A percentile compares a stretch with the other conserved stretches of the same genome.
These are phyloP conservation scores for Metarhizium guizhouense DNA, from an alignment of 2,329 filamentous ascomycete species.

Conservation along the genomic window DNA sequence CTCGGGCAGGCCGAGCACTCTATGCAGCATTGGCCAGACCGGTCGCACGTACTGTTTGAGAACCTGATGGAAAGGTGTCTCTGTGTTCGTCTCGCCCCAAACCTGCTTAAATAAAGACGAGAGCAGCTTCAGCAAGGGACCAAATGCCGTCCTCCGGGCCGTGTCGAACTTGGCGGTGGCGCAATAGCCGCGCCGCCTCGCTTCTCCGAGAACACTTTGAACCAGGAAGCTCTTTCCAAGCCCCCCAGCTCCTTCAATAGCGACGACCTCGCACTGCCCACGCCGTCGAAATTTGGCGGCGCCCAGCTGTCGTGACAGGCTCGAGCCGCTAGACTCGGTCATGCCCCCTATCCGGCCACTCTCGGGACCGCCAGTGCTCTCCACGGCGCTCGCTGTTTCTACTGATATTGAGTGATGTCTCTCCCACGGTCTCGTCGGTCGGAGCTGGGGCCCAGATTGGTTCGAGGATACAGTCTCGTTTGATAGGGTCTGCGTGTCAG, in stretches of 20 bases:
- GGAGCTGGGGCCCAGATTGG: constrained; percentile 29
- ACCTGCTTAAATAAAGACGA: constrained; percentile 60
- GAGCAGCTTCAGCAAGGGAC: constrained; percentile 53
- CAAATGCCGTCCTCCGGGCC: constrained; percentile 51
- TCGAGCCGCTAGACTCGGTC: constrained; percentile 37
- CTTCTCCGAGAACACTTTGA: constrained; percentile 53
- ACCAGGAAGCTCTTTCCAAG: constrained; percentile 59
- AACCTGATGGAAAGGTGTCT: constrained; percentile 52
- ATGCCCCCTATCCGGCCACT: constrained; percentile 29
- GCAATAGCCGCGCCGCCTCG: constrained; percentile 53
- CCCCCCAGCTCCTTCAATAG: constrained; percentile 52
- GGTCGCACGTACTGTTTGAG: constrained; percentile 55
- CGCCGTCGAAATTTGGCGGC: constrained; percentile 50
- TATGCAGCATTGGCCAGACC: constrained; percentile 56
- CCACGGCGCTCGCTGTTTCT: constrained; percentile 37
- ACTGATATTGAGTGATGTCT: constrained; percentile 41
- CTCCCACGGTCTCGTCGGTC: constrained; percentile 39
- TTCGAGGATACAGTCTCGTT: constrained; percentile 39
- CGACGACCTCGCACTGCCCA: constrained; percentile 55
- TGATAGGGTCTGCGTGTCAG: constrained; percentile 31
- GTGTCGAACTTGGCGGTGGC: constrained; percentile 59
- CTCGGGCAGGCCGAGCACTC: constrained; percentile 54
- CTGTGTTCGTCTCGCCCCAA: constrained; percentile 57
- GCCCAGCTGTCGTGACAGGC: constrained; percentile 44
- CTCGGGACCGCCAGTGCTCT: constrained; percentile 32